A percentile compares a stretch with the other conserved stretches of the same genome.
Evolutionary conservation across 148 eudicot species (phyloP).

Genomic region (Arbutus unedo): DNA sequence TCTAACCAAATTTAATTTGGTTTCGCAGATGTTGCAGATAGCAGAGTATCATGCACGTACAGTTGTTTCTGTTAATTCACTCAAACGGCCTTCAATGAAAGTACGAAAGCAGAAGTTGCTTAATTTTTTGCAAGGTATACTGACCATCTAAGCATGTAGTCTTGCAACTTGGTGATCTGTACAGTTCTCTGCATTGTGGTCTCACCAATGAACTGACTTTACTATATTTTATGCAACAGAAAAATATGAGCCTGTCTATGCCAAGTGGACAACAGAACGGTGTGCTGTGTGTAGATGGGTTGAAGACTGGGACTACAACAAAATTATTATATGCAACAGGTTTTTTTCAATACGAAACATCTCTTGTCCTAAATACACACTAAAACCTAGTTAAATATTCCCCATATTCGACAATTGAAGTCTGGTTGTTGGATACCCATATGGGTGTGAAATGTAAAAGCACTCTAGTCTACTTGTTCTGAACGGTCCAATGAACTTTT

Average conservation of each 20-base stretch:
- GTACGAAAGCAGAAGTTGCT: slow-evolving; percentile 87
- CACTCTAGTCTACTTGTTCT: neutral
- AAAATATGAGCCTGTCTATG: slow-evolving; percentile 80
- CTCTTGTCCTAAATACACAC: neutral
- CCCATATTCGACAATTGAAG: neutral
- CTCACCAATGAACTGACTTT: slow-evolving; percentile 13
- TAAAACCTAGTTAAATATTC: slow-evolving; percentile 11
- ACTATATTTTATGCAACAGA: slow-evolving; percentile 39
- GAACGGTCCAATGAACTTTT: neutral
- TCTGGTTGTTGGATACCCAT: neutral
- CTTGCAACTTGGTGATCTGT: slow-evolving; percentile 5
- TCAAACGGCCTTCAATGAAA: slow-evolving; percentile 79
- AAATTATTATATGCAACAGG: slow-evolving; percentile 95
- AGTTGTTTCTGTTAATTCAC: slow-evolving; percentile 64
- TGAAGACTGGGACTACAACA: slow-evolving; percentile 99
- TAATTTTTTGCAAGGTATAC: slow-evolving; percentile 76
- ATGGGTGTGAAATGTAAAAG: neutral
- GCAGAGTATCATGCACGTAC: slow-evolving; percentile 81
- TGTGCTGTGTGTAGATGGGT: slow-evolving; percentile 99
- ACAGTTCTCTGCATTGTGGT: slow-evolving; percentile 11
- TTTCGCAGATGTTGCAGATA: slow-evolving; percentile 82
- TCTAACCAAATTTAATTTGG: slow-evolving; percentile 25
- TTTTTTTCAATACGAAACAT: slow-evolving; percentile 20
- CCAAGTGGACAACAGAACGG: slow-evolving; percentile 98
- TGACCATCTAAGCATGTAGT: neutral